Percentiles rank a stretch among this genome's conserved stretches.
Conservation (phyloP, 805 yeast species). For the Danielozyma ontarioensis region DNA sequence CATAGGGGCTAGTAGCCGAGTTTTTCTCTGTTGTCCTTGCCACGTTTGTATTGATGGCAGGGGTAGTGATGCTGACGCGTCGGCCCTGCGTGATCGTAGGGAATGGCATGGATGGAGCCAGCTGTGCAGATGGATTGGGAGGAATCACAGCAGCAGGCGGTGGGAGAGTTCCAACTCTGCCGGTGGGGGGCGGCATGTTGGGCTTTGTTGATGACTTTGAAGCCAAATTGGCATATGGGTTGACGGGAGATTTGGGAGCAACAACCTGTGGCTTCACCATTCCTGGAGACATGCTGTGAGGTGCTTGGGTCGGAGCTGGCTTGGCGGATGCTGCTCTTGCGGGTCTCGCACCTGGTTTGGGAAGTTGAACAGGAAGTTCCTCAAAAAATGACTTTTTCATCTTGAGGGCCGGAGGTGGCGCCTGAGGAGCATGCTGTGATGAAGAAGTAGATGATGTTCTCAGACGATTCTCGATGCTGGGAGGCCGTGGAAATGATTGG, state of each 20-base stretch:
- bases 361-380: constrained; percentile 46
- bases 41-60: constrained; percentile 22
- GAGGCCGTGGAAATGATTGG: neutral
- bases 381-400: constrained; percentile 47
- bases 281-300: constrained; percentile 1
- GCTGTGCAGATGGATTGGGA: constrained; percentile 1
- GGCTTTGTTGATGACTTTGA: constrained; percentile 1
- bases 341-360: constrained; percentile 19
- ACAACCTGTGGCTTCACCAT: constrained; percentile 6
- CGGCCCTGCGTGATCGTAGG: constrained; percentile 2
- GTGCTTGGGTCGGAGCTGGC: constrained; percentile 2
- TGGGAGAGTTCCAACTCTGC: no score
- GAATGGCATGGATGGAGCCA: constrained; percentile 3
- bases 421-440: constrained; percentile 8
- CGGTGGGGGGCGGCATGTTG: constrained; percentile 1
- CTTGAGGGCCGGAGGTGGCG: constrained; percentile 6
- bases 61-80: constrained; percentile 4
- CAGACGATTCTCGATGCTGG: neutral
- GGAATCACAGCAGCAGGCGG: no score
- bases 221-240: constrained; percentile 25
- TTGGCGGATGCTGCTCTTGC: constrained; percentile 26
- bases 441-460: constrained; percentile 3
- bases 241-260: constrained; percentile 12
- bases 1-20: constrained; percentile 33
- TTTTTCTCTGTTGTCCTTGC: constrained; percentile 13